These are phyloP conservation scores for Pseudogymnoascus sp. DNA, from an alignment of 2,329 filamentous ascomycete species.

Conservation along the genomic window DNA sequence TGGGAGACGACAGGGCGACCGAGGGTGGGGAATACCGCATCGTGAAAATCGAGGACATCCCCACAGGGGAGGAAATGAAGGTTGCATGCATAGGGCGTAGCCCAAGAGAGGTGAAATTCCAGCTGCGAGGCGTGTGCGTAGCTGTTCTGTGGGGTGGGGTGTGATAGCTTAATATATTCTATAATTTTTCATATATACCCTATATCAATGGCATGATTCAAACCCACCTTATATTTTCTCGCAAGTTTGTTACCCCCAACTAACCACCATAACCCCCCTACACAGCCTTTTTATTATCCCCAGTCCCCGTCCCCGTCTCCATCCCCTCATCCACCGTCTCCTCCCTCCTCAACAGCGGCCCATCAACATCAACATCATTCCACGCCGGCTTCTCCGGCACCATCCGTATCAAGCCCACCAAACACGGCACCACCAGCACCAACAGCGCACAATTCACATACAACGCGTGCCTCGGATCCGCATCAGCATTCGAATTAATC, in stretches of 20 bases:
- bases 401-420: slow-evolving; percentile 13
- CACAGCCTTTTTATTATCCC: background rate
- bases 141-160: slow-evolving; percentile 13
- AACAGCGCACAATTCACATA: slow-evolving; percentile 17
- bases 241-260: background rate
- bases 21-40: background rate
- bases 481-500: slow-evolving; percentile 22
- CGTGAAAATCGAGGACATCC: slow-evolving; percentile 15
- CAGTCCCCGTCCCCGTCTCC: background rate
- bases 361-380: slow-evolving; percentile 13
- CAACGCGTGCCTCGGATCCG: slow-evolving; percentile 11
- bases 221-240: background rate
- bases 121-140: slow-evolving; percentile 12
- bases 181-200: background rate
- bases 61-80: slow-evolving; percentile 13
- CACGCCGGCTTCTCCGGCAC: slow-evolving; percentile 12
- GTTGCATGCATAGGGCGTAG: background rate
- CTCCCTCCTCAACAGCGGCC: background rate
- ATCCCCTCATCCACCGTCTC: background rate
- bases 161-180: background rate
- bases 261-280: background rate
- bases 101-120: slow-evolving; percentile 12
- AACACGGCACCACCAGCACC: slow-evolving; percentile 13
- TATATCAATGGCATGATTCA: background rate
- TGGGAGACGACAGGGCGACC: background rate